Evolutionary conservation across 1,284 basidiomycete species (phyloP).

Genomic region (Rhodotorula sp.): DNA sequence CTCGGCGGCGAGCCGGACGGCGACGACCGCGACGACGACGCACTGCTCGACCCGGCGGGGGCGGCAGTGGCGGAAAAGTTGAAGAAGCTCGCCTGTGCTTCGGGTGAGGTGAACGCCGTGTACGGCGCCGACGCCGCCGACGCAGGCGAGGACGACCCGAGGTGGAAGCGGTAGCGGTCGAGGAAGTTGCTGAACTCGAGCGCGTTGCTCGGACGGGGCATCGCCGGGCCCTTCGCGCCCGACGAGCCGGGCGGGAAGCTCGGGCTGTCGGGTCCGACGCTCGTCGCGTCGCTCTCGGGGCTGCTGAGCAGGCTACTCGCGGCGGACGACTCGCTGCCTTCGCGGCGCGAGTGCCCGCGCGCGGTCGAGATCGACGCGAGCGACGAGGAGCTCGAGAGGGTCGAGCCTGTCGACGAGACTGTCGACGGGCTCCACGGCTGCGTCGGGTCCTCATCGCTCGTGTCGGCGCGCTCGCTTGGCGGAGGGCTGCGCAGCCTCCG

Average conservation of each 20-base stretch:
- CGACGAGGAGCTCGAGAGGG: neutral
- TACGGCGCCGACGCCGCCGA: too few species aligned
- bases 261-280: conserved; percentile 31
- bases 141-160: conserved; percentile 5
- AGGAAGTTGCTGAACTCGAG: conserved; percentile 39
- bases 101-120: neutral
- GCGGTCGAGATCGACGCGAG: neutral
- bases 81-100: neutral
- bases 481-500: conserved; percentile 28
- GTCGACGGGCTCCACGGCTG: conserved; percentile 22
- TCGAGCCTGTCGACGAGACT: conserved; percentile 14
- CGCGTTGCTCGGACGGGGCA: conserved; percentile 23
- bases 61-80: neutral
- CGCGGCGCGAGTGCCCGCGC: conserved; percentile 6
- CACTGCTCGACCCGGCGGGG: neutral
- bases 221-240: neutral
- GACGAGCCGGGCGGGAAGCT: neutral
- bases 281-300: conserved; percentile 36
- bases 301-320: conserved; percentile 18
- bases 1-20: neutral
- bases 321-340: conserved; percentile 21
- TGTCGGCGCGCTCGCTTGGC: conserved; percentile 4
- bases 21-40: neutral
- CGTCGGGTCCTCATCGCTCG: conserved; percentile 1
- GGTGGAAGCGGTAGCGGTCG: conserved; percentile 39